Conservation (phyloP, 2,329 filamentous ascomycete species). For the Ceratocystis diversiconidia region DNA sequence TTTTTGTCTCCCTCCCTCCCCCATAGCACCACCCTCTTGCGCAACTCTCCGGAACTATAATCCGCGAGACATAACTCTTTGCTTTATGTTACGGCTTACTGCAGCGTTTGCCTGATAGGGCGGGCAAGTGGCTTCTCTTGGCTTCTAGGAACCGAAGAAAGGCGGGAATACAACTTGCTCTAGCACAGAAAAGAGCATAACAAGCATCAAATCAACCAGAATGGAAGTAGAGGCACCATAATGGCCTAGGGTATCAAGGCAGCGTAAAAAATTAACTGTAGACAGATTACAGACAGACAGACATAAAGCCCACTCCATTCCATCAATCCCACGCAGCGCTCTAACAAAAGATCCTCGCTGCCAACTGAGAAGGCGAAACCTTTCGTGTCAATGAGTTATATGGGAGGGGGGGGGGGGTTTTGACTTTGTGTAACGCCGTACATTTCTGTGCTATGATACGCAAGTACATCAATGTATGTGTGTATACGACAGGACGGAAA, state of each 20-base stretch:
- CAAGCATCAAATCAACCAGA: neutral
- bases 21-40: neutral
- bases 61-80: constrained; percentile 5
- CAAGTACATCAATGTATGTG: neutral
- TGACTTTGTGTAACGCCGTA: neutral
- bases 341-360: neutral
- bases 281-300: neutral
- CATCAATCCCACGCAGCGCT: neutral
- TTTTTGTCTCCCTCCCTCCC: neutral
- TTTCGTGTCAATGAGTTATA: neutral
- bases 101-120: neutral
- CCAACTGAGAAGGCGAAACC: neutral
- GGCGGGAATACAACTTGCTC: neutral
- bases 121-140: neutral
- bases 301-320: neutral
- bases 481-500: neutral
- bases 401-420: neutral
- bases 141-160: neutral
- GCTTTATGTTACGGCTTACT: neutral
- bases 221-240: neutral
- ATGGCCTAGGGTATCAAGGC: neutral
- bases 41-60: constrained; percentile 1
- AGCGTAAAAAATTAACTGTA: too few relatives aligned
- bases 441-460: neutral
- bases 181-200: neutral